Conservation (phyloP, 495 filamentous ascomycete species). For the Chlorociboria aeruginascens region DNA sequence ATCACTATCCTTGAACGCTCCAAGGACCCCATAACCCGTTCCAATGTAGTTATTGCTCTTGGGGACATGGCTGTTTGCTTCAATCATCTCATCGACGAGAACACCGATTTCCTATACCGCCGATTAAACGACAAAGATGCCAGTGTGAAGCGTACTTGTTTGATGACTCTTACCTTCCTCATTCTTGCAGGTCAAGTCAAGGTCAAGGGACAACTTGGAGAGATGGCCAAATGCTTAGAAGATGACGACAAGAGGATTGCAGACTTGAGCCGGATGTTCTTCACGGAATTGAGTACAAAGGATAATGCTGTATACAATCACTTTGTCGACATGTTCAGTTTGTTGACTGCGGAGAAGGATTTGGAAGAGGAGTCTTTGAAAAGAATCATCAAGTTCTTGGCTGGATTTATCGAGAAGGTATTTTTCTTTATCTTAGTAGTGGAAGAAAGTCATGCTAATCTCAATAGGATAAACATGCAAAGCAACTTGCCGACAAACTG, state of each 20-base stretch:
- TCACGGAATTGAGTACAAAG: slow-evolving; percentile 90
- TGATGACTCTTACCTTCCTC: slow-evolving; percentile 97
- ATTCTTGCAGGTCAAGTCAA: slow-evolving; percentile 98
- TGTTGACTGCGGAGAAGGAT: slow-evolving; percentile 69
- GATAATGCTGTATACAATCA: slow-evolving; percentile 99
- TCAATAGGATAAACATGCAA: slow-evolving; percentile 90
- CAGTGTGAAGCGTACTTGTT: slow-evolving; percentile 90
- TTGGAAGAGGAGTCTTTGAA: slow-evolving; percentile 75
- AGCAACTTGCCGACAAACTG: slow-evolving; percentile 87
- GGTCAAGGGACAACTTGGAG: slow-evolving; percentile 97
- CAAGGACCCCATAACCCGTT: slow-evolving; percentile 75
- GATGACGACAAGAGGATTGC: slow-evolving; percentile 88
- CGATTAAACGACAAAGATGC: slow-evolving; percentile 78
- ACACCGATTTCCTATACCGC: slow-evolving; percentile 95
- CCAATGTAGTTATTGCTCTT: slow-evolving; percentile 91
- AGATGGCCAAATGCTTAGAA: slow-evolving; percentile 98
- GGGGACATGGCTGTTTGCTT: slow-evolving; percentile 99
- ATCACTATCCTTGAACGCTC: slow-evolving; percentile 97
- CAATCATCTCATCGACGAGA: slow-evolving; percentile 98
- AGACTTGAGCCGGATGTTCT: slow-evolving; percentile 95
- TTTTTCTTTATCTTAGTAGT: background rate
- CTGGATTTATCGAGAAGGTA: slow-evolving; percentile 96
- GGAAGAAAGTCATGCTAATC: slow-evolving; percentile 2
- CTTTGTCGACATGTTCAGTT: slow-evolving; percentile 97
- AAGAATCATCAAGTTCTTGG: slow-evolving; percentile 81